Evolutionary conservation across 352 stramenopile genomes (phyloP), one percentile per base, ranked within the genome.

Genomic region (Globisporangium canariense): DNA sequence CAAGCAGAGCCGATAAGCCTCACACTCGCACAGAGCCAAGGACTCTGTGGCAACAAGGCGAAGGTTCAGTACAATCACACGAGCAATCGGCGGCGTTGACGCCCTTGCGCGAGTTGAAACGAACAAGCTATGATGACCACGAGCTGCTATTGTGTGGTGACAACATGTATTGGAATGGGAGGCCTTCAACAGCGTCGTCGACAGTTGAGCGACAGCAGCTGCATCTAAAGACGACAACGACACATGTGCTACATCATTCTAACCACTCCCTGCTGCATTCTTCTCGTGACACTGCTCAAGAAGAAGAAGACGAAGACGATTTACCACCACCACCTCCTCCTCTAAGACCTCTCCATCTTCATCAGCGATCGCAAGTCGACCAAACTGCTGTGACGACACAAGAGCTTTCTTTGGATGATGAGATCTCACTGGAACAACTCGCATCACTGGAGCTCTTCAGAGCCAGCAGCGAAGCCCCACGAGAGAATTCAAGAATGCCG

Each of bases 341-440:
- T 36, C 6, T 20, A 14, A 20, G 10, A 8, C 2, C 28, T 0
- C 14, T 22, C 20, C 13, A 14, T 56, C 7, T 4, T 49, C 28
- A 25, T 14, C 14, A 41, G 20, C 11, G 13, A 40, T 13, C 22
- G 30, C 20, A 34, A 11, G 14, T 20, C 4, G 11, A 20, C 25
- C 11, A 3, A 14, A 4, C 22, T 11, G 16, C 4, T 9, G 1
- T 28, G 2, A 32, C 30, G 25, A 40, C 11, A 0, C 13, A 2
- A 20, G 14, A 14, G 30, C n/a, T 43, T 5, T 2, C 34, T 20
- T 43, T 3, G 2, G 4, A 49, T 20, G 16, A 25, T 7, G 47
- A 65, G 18, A 20, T 69, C 18, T 69, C 64, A 11, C 34, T 69
- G 8, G 59, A 58, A 10, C 22, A 65, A 20, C 58, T 69, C 10